Evolutionary conservation across 129 eudicot species (phyloP), one percentile per base, ranked within the genome.

Genomic region (Artemisia annua): DNA sequence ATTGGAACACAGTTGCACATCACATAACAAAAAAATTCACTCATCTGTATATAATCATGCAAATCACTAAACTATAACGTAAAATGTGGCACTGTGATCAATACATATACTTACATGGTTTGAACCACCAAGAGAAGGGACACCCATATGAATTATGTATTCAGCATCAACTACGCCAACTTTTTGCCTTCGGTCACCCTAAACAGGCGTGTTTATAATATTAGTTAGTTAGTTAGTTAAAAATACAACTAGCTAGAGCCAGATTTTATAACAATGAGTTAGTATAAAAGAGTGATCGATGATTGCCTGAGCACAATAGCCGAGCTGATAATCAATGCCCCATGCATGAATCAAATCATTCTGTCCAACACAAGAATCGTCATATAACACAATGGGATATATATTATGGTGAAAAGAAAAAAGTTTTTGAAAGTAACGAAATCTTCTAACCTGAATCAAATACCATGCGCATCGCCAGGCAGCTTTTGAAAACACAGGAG

Each of bases 291-390:
- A 35, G 17, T 22, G 64, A 24, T 15, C 0, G 15, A 48, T 53
- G 66, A 61, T 50, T 76, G 69, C 98, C 98, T 93, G 96, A 50
- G 98, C 98, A 83, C 98, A 93, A 75, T 93, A 93, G 30, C 98
- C 98, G 58, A 93, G 98, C 73, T 85, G 82, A 80, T 66, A 84
- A 83, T 93, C 98, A 48, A 93, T 74, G 43, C 98, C 98, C 98
- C 98, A 93, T 4, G 89, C 98, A 81, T 93, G 98, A 78, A 93
- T 86, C 86, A 93, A 68, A 79, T 93, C 98, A 71, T 84, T 93
- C 95, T 92, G 94, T 78, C 51, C 32, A 51, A 62, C 28, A 32
- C 32, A 75, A 39, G 3, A 62, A 69, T 32, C 22, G 46, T 35
- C 3, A 72, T 4, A 12, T 18, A 16, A 4, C 14, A 61, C 28